Evolutionary conservation across 139 green algal species (phyloP), one percentile per base, ranked within the genome.

Genomic region (Eudorina sp.): DNA sequence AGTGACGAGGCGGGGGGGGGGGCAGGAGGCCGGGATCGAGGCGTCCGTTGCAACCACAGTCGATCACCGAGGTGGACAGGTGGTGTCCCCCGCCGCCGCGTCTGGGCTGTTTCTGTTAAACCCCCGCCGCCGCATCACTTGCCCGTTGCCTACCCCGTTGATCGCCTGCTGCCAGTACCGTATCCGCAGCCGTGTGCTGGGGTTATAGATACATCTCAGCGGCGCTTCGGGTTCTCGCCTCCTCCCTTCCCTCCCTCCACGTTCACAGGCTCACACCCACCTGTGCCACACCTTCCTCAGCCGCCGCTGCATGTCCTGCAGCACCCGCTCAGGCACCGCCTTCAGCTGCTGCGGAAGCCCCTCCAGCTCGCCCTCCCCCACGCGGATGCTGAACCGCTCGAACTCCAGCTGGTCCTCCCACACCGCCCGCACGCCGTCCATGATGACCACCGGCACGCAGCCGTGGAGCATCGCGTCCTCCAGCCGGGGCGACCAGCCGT

Each of bases 381-480:
- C 66, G 0, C 81, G 72, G 0, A 92, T 25, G 7, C 58, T 69
- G 48, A 84, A 89, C 31, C 55, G 55, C 34, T 23, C 34, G 7
- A 81, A 84, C 48, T 90, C 80, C 40, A 93, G 81, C n/a, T 90
- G 80, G 41, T 64, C 60, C 85, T 93, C 81, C 43, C 70, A 93
- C 38, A 85, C 86, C 9, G 31, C 36, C 25, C 21, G n/a, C 48
- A 69, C 40, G 8, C 45, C 82, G 41, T 94, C 89, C 48, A 89
- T 90, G 53, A 96, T 90, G 13, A 94, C 75, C 4, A 96, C 91
- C 8, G 94, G 94, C 45, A 96, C 86, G 85, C 94, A 96, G 55
- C 94, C 94, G 73, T 96, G 93, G 66, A 96, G 85, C 8, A 94
- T 87, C 0, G 94, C 91, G 69, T 96, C 94, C 25, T 94, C 94